Base-by-base conservation (phyloP, 176 grass and related monocot species). In the Eleusine coracana region DNA sequence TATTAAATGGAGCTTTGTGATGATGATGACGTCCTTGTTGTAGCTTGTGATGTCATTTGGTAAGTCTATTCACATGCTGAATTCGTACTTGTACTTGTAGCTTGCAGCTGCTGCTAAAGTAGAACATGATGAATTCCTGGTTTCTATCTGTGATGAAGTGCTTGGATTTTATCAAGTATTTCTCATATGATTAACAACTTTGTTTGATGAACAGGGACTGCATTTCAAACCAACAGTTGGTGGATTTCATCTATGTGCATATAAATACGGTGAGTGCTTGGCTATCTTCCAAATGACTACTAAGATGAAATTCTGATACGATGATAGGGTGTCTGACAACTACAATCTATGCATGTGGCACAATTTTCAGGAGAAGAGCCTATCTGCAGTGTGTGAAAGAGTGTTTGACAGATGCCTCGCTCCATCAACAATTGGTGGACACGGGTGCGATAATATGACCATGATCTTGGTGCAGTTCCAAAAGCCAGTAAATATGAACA, bases 401-500 rank as follows among this genome's bases (percentile, higher is more conserved):
- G 88, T 98, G 68, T 84, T 98, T 3, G 92, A 98, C 44, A 86
- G 88, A 84, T 98, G 96, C 84, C 65, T 98, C 73, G 96, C 96
- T 56, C 92, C 96, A 12, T 89, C 88, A 70, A 98, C 88, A 28
- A 69, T 89, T 31, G 76, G 73, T 27, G 92, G 85, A 77, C 88
- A 93, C 13, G 95, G 96, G 40, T 98, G 90, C 7, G 96, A 98
- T 50, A 98, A 98, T 76, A 98, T 98, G 96, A 98, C 96, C n/a
- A 93, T 98, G 92, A 91, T 98, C 80, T 70, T 98, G 86, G 96
- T 98, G 73, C 92, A 98, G 84, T 87, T 98, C 61, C 95, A 93
- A 84, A 90, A 91, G 69, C 90, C 82, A 44, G 40, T 75, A 0
- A 6, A 52, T 44, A 60, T 71, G 28, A 86, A 44, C 60, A 88